Conservation (phyloP, 2,329 filamentous ascomycete genomes). For the Hymenoscyphus fructigenus region DNA sequence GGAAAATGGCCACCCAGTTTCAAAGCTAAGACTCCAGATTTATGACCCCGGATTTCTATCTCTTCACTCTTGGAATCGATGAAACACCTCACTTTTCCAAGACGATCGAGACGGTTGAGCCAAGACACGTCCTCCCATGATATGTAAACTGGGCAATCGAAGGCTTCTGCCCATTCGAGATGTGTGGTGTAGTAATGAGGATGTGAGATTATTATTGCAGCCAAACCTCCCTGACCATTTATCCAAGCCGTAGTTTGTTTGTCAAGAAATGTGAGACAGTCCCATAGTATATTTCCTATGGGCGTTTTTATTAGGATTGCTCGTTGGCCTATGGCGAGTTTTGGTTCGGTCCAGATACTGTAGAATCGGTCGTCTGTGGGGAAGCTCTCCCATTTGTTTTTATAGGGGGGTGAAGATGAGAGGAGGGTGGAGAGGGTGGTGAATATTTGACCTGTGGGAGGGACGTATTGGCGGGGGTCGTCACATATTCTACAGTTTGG, state of each 20-base stretch:
- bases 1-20: conserved; percentile 80
- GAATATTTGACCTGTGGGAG: conserved; percentile 63
- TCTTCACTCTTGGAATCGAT: conserved; percentile 43
- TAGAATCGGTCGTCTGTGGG: conserved; percentile 47
- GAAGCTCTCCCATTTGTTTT: conserved; percentile 52
- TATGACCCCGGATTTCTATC: conserved; percentile 39
- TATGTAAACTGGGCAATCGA: conserved; percentile 69
- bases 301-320: conserved; percentile 67
- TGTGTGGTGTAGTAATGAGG: conserved; percentile 83
- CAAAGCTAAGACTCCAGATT: conserved; percentile 57
- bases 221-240: conserved; percentile 60
- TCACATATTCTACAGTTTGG: conserved; percentile 69
- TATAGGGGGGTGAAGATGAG: conserved; percentile 37
- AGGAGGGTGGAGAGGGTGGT: conserved; percentile 54
- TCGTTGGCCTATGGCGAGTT: conserved; percentile 74
- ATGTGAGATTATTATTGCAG: conserved; percentile 73
- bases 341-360: conserved; percentile 51
- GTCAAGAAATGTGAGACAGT: conserved; percentile 71
- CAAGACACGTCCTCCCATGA: conserved; percentile 64
- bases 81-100: conserved; percentile 45
- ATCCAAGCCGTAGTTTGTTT: conserved; percentile 59
- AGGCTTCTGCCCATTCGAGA: conserved; percentile 68
- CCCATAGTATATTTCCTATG: conserved; percentile 75
- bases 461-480: conserved; percentile 70
- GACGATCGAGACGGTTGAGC: conserved; percentile 50